Evolutionary conservation across 208 protist genomes (phyloP).

Genomic region (Trypanosoma theileri): DNA sequence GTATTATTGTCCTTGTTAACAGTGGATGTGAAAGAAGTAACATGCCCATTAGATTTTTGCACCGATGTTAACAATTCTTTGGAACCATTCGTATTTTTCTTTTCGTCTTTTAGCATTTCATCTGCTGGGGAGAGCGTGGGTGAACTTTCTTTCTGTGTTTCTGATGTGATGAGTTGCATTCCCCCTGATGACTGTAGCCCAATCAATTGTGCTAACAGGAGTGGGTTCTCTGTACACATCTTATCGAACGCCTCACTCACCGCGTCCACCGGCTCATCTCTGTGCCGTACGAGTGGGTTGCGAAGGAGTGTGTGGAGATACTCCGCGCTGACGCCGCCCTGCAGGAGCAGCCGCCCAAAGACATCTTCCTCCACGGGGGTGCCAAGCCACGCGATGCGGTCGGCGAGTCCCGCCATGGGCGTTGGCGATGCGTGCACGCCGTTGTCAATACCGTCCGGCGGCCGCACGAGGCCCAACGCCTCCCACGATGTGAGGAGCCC

Average conservation of each 20-base stretch:
- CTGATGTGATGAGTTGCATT: constrained; percentile 16
- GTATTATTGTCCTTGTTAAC: not conserved
- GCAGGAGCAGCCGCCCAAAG: constrained; percentile 64
- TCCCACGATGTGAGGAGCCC: constrained; percentile 58
- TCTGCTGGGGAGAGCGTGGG: not conserved
- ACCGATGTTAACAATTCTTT: no score
- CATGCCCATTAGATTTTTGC: no score
- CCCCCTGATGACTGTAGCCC: constrained; percentile 29
- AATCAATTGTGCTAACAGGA: constrained; percentile 30
- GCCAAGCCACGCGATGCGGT: constrained; percentile 79
- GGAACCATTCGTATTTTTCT: not conserved
- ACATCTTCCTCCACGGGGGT: constrained; percentile 52
- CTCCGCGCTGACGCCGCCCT: constrained; percentile 40
- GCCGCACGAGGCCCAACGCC: constrained; percentile 49
- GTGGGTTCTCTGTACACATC: constrained; percentile 32
- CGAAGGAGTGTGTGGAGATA: constrained; percentile 42
- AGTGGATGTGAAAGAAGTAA: no score
- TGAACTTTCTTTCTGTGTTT: not conserved
- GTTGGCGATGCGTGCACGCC: constrained; percentile 69
- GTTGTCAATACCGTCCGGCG: constrained; percentile 73
- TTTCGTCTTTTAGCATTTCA: not conserved
- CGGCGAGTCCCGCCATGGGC: constrained; percentile 77
- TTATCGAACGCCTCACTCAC: constrained; percentile 38
- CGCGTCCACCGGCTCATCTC: constrained; percentile 28
- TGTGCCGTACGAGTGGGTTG: constrained; percentile 56